Percentiles rank a stretch among this genome's conserved stretches.
Evolutionary conservation across 1,284 basidiomycete genomes (phyloP).

Genomic region (Afroboletus lepidellus): DNA sequence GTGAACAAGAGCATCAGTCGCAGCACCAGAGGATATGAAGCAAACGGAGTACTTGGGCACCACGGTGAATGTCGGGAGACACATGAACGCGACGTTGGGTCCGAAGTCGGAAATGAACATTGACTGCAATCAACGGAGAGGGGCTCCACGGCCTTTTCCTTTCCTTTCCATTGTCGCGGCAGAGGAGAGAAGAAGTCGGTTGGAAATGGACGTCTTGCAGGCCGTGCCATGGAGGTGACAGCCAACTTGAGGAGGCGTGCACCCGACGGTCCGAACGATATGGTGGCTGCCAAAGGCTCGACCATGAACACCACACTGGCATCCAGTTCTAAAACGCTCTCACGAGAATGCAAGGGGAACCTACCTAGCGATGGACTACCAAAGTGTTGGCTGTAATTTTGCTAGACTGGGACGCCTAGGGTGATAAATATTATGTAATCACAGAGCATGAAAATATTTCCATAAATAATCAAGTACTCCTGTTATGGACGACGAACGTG

Average conservation of each 20-base stretch:
- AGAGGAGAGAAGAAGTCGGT: conserved; percentile 56
- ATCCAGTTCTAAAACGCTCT: neutral
- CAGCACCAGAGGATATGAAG: neutral
- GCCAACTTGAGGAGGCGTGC: conserved; percentile 20
- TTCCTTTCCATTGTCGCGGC: conserved; percentile 49
- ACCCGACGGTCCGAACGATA: conserved; percentile 20
- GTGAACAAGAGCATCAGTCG: conserved; percentile 14
- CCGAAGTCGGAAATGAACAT: conserved; percentile 13
- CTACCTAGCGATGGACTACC: conserved; percentile 12
- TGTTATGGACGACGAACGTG: neutral
- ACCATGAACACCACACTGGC: conserved; percentile 27
- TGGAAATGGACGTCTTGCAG: conserved; percentile 33
- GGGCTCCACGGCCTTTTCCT: conserved; percentile 42
- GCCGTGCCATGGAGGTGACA: conserved; percentile 25
- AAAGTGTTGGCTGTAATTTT: conserved; percentile 10
- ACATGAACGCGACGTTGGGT: conserved; percentile 39
- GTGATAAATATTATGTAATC: conserved; percentile 24
- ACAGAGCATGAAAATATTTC: neutral
- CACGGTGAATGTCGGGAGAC: conserved; percentile 41
- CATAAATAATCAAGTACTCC: conserved; percentile 4
- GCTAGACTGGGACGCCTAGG: neutral
- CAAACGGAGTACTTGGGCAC: conserved; percentile 35
- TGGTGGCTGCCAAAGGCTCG: conserved; percentile 29
- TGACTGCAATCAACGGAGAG: conserved; percentile 32
- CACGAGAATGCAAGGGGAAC: conserved; percentile 4